Conservation (phyloP, 805 yeast species). For the Metschnikowia noctiluminum region DNA sequence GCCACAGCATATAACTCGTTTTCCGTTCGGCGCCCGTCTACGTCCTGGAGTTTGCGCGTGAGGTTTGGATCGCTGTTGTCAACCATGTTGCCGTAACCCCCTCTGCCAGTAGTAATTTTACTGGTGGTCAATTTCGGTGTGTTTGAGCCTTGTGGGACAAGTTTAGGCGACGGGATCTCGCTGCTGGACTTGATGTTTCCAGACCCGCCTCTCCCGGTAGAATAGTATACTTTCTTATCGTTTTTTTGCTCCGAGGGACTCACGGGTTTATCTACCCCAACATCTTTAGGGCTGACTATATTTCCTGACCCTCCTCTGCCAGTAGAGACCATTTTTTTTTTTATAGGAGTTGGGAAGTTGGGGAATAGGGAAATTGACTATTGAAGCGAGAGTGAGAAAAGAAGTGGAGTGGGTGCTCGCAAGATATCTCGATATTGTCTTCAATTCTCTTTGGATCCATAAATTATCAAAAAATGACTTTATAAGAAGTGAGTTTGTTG, state of each 20-base stretch:
- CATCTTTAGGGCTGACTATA: constrained; percentile 16
- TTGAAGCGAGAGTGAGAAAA: not conserved
- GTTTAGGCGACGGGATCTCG: constrained; percentile 49
- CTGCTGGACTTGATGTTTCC: constrained; percentile 56
- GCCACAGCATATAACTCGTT: constrained; percentile 41
- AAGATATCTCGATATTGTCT: no score
- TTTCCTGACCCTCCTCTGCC: constrained; percentile 43
- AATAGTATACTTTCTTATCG: constrained; percentile 38
- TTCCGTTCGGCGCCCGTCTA: constrained; percentile 38
- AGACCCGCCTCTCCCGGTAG: constrained; percentile 82
- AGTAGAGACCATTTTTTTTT: constrained; percentile 28
- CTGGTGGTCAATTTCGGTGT: constrained; percentile 57
- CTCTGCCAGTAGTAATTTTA: constrained; percentile 69
- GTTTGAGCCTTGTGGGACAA: constrained; percentile 56
- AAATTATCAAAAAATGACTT: not conserved
- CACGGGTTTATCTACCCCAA: constrained; percentile 10
- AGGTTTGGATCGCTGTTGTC: constrained; percentile 55
- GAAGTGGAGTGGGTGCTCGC: not conserved
- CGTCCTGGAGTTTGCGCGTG: constrained; percentile 66
- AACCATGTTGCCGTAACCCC: constrained; percentile 76
- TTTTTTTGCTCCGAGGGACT: constrained; percentile 14
- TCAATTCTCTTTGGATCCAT: no score
- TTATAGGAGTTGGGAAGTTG: no score
- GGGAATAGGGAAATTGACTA: not conserved
- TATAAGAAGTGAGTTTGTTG: not conserved